Evolutionary conservation across 106 monocot genomes (phyloP), one percentile per base, ranked within the genome.

Genomic region (Allium fistulosum): DNA sequence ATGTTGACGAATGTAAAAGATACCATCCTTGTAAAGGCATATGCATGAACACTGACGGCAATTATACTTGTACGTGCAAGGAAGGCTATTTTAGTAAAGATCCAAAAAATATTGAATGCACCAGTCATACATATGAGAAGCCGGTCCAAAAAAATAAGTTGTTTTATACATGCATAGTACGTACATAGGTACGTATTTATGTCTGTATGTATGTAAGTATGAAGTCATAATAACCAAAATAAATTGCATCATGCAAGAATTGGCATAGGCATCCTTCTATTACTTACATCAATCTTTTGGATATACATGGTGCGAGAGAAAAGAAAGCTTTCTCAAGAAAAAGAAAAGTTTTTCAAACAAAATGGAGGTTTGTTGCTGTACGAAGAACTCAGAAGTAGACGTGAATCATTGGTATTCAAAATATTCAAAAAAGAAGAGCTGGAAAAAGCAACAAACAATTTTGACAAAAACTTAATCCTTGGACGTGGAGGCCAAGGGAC

Each of bases 401-500:
- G 62, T 15, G 37, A 45, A 2, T 11, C 11, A 7, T 61, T 47
- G 14, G 48, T 58, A 17, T 53, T 53, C 53, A 51, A 22, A 11
- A 68, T 56, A 51, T 68, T 27, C 55, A 68, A 18, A 26, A 57
- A 26, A 37, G 65, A 68, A 53, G 68, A 68, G 27, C 17, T 53
- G 28, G 45, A 68, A 51, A 10, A 17, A 2, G 84, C 84, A 13
- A 84, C 80, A 57, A 45, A 80, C 45, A 71, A 62, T 50, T 84
- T 70, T 49, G 61, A 13, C 51, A 70, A 62, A 45, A 74, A 17
- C 61, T 56, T 62, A 11, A 56, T 84, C 51, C 55, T 84, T 15
- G 84, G 84, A 7, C 74, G 28, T 8, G 84, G 84, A 1, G 84
- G 84, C 13, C 53, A 80, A n/a, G 84, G 84, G 10, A 84, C 77